Conservation (phyloP, 805 yeast genomes). For the Isabelozyma rhagii region DNA sequence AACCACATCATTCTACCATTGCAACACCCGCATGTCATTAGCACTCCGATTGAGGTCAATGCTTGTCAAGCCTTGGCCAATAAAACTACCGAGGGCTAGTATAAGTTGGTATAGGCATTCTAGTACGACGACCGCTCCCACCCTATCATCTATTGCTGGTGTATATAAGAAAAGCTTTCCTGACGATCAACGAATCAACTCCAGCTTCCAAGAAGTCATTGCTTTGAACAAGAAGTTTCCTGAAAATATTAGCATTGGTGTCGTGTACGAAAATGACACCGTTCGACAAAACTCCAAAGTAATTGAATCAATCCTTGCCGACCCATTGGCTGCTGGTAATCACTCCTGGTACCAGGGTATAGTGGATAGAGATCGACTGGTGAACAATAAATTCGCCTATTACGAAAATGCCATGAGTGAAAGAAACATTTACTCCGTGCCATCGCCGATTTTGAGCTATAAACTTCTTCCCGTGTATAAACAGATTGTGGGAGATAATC, state of each 20-base stretch:
- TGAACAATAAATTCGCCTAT: conserved; percentile 18
- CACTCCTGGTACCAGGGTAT: conserved; percentile 29
- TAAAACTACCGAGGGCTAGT: background rate
- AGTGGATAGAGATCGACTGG: conserved; percentile 13
- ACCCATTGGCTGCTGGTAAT: conserved; percentile 35
- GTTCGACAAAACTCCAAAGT: conserved; percentile 21
- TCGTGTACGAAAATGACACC: conserved; percentile 26
- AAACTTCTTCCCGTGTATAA: conserved; percentile 20
- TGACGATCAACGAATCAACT: background rate
- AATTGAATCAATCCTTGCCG: conserved; percentile 36
- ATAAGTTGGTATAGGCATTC: background rate
- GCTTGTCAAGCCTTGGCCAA: background rate
- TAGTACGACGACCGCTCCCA: background rate
- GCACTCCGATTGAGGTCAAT: background rate
- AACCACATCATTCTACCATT: too few species aligned
- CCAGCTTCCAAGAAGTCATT: background rate
- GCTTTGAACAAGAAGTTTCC: background rate
- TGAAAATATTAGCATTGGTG: conserved; percentile 26
- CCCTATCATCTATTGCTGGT: background rate
- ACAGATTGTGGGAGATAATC: conserved; percentile 5
- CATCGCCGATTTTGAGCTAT: conserved; percentile 30
- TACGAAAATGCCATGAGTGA: background rate
- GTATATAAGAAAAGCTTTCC: background rate
- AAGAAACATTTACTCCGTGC: conserved; percentile 6
- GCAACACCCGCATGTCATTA: background rate